phyloP scores from a whole-genome alignment of 2,329 filamentous ascomycete species.

The Mycosphaerella sp. region DNA sequence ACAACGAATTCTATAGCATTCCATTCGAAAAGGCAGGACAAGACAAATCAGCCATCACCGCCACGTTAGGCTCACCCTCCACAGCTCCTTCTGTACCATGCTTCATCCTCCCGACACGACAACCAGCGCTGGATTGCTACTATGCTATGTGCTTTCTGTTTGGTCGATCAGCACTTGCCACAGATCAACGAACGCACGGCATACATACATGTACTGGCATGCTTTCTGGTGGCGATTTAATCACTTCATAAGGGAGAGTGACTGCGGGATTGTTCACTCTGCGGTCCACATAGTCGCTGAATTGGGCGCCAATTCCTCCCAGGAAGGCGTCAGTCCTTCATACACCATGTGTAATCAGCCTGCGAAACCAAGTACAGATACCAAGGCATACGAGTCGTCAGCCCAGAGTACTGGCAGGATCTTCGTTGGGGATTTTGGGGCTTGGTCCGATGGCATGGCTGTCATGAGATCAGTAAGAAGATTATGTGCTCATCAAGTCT shows the following conservation, averaged over 20 bases:
- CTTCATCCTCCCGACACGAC: background rate
- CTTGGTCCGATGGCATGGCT: background rate
- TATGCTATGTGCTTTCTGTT: background rate
- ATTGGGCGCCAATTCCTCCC: background rate
- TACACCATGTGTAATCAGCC: background rate
- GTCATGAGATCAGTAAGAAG: background rate
- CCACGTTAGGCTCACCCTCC: background rate
- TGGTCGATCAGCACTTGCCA: background rate
- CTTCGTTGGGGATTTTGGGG: background rate
- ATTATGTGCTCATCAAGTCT: background rate
- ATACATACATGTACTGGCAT: background rate
- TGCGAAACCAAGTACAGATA: background rate
- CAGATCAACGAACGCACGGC: background rate
- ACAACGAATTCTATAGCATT: no score
- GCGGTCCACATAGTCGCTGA: background rate
- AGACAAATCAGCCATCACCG: no score
- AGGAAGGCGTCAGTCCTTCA: background rate
- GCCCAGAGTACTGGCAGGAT: background rate
- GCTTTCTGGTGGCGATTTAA: background rate
- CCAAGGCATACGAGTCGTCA: background rate
- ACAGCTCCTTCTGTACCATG: background rate
- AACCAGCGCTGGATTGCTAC: background rate
- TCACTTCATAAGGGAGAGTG: no score
- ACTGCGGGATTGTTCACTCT: background rate
- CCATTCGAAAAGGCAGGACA: no score